Base-by-base conservation (phyloP, 1,284 basidiomycete genomes). In the Mycosarcoma mackinlayi region DNA sequence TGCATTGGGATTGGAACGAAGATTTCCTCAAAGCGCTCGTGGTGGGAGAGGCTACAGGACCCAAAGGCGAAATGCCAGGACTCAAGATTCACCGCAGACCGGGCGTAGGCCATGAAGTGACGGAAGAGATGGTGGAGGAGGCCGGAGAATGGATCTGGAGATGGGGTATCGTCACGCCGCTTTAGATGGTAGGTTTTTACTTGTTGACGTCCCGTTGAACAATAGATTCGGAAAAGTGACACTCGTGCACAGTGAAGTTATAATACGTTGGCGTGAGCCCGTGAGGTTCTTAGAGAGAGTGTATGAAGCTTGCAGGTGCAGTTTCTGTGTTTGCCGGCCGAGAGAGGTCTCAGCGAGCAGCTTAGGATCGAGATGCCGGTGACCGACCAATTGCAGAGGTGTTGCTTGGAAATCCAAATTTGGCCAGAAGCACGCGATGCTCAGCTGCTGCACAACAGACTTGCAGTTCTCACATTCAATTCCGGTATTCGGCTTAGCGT, bases 111-210 rank as follows among this genome's bases (percentile, higher is more conserved):
- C 77, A 79, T 38, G 71, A 69, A 24, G 77, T 79, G 24, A 79
- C 76, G 0, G 71, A 75, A 18, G 59, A 55, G 35, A 79, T 79
- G 77, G 66, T 79, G 8, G 73, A 76, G 23, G 76, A 76, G 37
- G 76, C 70, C 4, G 76, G 71, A 10, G 69, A 76, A 35, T 79
- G 76, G 76, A 73, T 79, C 28, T 76, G 71, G 59, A 35, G 65
- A 10, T 77, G 76, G 76, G 68, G 47, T 3, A 49, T 70, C 31
- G 57, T 64, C 1, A 46, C 54, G 14, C 50, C 65, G 33, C 40
- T 38, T 23, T 58, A 47, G 41, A 30, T 28, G n/a, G 33, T 34
- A 21, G n/a, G n/a, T n/a, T n/a, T n/a, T n/a, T n/a, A n/a, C n/a
- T n/a, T n/a, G n/a, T n/a, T n/a, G n/a, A n/a, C n/a, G n/a, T n/a